These are phyloP conservation scores for Helotiales sp. DNA, from an alignment of 2,329 filamentous ascomycete species.

Conservation along the genomic window DNA sequence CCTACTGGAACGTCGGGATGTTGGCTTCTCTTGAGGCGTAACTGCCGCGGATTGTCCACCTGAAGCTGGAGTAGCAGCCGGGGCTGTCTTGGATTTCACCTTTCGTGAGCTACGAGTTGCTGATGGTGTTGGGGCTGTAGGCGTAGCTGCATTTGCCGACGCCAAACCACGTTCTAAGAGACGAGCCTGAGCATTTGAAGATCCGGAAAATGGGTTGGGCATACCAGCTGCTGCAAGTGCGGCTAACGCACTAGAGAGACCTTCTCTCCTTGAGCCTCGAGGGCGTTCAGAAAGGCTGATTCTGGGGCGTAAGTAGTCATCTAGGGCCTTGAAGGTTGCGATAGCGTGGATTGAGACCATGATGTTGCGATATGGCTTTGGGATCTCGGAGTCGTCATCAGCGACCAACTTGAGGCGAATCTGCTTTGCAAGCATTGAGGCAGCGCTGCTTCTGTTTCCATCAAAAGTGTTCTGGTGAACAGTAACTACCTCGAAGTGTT, in stretches of 20 bases:
- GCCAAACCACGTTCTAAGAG: conserved; percentile 31
- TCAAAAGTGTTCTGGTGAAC: conserved; percentile 92
- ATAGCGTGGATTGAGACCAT: conserved; percentile 99
- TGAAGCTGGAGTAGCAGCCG: conserved; percentile 44
- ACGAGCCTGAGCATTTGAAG: conserved; percentile 29
- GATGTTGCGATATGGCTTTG: conserved; percentile 83
- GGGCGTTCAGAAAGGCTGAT: conserved; percentile 80
- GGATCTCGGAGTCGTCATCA: conserved; percentile 88
- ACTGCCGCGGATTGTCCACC: conserved; percentile 40
- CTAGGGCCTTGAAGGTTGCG: conserved; percentile 93
- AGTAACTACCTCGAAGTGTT: conserved; percentile 97
- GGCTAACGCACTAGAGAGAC: conserved; percentile 68
- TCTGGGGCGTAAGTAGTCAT: conserved; percentile 90
- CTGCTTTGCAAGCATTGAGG: conserved; percentile 96
- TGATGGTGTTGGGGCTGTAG: conserved; percentile 40
- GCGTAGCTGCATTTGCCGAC: conserved; percentile 33
- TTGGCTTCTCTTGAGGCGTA: conserved; percentile 57
- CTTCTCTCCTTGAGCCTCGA: conserved; percentile 59
- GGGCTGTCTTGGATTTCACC: conserved; percentile 46
- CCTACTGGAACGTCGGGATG: conserved; percentile 62
- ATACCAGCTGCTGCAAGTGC: conserved; percentile 74
- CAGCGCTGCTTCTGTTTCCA: conserved; percentile 83
- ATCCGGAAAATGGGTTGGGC: conserved; percentile 45
- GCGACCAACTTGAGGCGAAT: conserved; percentile 85
- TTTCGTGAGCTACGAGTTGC: conserved; percentile 35